phyloP scores from a whole-genome alignment of 2,329 filamentous ascomycete genomes.

The Exophiala oligosperma region DNA sequence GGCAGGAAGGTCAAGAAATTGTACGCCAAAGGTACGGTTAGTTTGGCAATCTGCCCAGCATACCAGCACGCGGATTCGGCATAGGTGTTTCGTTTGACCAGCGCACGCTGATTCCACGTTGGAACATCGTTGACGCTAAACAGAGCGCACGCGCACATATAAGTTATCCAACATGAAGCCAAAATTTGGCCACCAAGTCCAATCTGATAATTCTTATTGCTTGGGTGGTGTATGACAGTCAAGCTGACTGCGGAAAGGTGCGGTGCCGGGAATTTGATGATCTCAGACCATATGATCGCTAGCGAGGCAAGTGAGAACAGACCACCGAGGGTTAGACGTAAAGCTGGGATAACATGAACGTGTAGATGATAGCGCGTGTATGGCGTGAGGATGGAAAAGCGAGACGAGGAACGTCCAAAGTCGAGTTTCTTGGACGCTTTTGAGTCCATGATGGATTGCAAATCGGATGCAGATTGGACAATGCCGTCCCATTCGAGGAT shows the following conservation, averaged over 20 bases:
- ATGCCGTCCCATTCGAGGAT: constrained; percentile 81
- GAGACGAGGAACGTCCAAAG: constrained; percentile 62
- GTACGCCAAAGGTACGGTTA: constrained; percentile 90
- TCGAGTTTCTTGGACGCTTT: constrained; percentile 77
- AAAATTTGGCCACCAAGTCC: constrained; percentile 84
- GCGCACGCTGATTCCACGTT: constrained; percentile 92
- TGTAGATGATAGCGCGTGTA: constrained; percentile 79
- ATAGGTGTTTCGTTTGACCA: constrained; percentile 88
- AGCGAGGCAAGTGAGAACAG: constrained; percentile 73
- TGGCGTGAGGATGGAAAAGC: constrained; percentile 69
- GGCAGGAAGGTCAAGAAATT: constrained; percentile 94
- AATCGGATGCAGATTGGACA: constrained; percentile 70
- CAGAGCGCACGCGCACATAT: constrained; percentile 91
- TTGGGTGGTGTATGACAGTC: constrained; percentile 64
- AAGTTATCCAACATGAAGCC: constrained; percentile 84
- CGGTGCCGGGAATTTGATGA: constrained; percentile 79
- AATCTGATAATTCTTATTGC: constrained; percentile 69
- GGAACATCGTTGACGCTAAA: constrained; percentile 88
- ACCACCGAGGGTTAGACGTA: constrained; percentile 64
- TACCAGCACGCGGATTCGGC: constrained; percentile 96
- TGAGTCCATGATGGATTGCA: constrained; percentile 82
- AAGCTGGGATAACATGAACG: constrained; percentile 69
- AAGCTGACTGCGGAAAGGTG: constrained; percentile 70
- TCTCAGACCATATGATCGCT: constrained; percentile 89
- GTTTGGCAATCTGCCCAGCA: constrained; percentile 83